These are phyloP conservation scores for Botrytis paeoniae DNA, from an alignment of 2,329 filamentous ascomycete genomes.

Conservation along the genomic window DNA sequence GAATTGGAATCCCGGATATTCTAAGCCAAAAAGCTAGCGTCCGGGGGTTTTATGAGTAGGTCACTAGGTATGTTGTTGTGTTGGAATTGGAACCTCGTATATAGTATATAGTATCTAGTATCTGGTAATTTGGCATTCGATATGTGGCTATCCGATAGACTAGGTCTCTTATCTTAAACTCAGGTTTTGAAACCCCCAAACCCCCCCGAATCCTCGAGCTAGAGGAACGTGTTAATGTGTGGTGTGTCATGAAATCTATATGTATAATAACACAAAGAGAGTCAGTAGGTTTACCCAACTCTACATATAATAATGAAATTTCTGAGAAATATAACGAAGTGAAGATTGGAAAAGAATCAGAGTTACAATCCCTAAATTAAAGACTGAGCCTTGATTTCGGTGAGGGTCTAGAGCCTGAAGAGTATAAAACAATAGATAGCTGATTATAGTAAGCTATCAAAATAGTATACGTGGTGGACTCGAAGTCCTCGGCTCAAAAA, in stretches of 20 bases:
- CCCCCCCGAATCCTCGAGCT: background rate
- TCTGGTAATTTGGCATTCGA: background rate
- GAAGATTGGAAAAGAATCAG: background rate
- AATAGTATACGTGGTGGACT: background rate
- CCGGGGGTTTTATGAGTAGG: too few relatives aligned
- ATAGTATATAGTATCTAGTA: background rate
- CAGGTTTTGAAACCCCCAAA: too few relatives aligned
- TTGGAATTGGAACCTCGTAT: too few relatives aligned
- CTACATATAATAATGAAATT: too few relatives aligned
- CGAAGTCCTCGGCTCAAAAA: background rate
- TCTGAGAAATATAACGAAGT: rapidly evolving
- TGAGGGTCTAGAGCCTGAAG: background rate
- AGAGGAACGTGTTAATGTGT: too few relatives aligned
- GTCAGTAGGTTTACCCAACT: too few relatives aligned
- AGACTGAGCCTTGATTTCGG: background rate
- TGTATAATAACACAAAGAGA: too few relatives aligned
- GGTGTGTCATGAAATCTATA: too few relatives aligned
- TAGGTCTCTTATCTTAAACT: background rate
- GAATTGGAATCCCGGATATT: too few relatives aligned
- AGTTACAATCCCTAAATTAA: background rate
- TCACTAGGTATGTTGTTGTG: background rate
- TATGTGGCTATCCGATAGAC: background rate
- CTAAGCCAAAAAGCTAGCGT: background rate
- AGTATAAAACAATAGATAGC: background rate
- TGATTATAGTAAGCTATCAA: background rate